Conservation (phyloP, 129 eudicot genomes). For the Lactuca sativa region DNA sequence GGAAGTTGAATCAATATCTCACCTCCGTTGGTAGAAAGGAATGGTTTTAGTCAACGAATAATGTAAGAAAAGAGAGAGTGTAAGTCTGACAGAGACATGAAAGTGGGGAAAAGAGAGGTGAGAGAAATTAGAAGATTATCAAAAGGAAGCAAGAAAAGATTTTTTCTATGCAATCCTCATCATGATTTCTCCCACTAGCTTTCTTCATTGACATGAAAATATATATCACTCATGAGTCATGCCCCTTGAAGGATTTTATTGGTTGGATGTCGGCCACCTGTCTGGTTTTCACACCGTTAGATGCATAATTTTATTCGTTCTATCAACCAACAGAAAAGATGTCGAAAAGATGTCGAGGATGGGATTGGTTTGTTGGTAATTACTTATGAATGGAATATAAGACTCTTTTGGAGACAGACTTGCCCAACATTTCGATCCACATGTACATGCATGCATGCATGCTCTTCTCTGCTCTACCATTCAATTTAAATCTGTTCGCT, state of each 20-base stretch:
- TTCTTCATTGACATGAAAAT: conserved; percentile 24
- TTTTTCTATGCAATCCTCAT: conserved; percentile 38
- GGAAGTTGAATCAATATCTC: conserved; percentile 17
- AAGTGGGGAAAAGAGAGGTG: conserved; percentile 19
- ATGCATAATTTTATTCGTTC: background rate
- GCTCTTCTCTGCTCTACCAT: background rate
- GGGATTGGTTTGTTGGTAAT: background rate
- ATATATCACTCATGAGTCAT: conserved; percentile 20
- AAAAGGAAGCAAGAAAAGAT: conserved; percentile 34
- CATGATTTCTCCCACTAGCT: conserved; percentile 57
- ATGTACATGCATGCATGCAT: background rate
- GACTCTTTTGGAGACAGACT: background rate
- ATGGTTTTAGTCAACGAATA: conserved; percentile 54
- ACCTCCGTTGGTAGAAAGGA: conserved; percentile 16
- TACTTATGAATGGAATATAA: background rate
- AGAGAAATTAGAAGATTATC: background rate
- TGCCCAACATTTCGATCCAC: background rate
- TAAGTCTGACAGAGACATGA: background rate
- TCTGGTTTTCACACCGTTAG: background rate
- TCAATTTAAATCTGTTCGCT: background rate
- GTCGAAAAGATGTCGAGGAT: background rate
- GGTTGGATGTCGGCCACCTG: background rate
- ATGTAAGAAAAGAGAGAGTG: conserved; percentile 25
- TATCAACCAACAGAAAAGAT: background rate
- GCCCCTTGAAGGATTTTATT: conserved; percentile 13